Base-by-base conservation (phyloP, 768 basidiomycete genomes). In the Xerocomellus intermedius region DNA sequence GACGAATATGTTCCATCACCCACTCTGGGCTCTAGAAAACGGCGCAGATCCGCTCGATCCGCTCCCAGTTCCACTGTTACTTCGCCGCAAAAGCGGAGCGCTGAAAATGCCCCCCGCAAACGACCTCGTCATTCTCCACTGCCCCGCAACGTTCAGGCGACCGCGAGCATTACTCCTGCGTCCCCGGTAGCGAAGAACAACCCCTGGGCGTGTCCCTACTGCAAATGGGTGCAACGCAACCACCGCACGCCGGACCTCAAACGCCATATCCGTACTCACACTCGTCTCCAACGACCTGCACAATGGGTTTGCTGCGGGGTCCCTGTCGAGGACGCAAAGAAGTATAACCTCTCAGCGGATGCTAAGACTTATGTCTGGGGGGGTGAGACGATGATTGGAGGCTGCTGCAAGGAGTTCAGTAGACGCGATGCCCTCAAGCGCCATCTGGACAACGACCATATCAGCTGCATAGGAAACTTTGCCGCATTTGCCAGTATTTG, bases 231-330 rank as follows among this genome's bases (percentile, higher is more conserved):
- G 32, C 80, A 80, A 60, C 64, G 58, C 36, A 82, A 81, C 69
- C 70, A 72, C 38, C 81, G 84, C 24, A 64, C 78, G 30, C 82
- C 83, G 10, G 85, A 86, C 61, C 80, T 82, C 64, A 78, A 77
- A 64, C 79, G 85, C 22, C 85, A 86, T 64, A 64, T 85, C 41
- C 73, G 69, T 42, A 83, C 83, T 2, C 84, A 85, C 46, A 73
- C 73, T 32, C 74, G 72, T 47, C 65, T 64, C 43, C 55, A 62
- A 42, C 67, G 72, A 8, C 72, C 72, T 26, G 68, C 72, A 7
- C 72, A 67, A 39, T 75, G 73, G 72, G 65, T 75, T 12, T 75
- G 74, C 52, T 74, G 71, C n/a, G 74, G 74, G 12, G 57, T 75
- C 7, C 64, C 68, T 30, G 8, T 67, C 6, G 55, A 63, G 43